Percentiles rank a stretch among this genome's conserved stretches.
These are phyloP conservation scores for Boletus pseudo-olivaceus DNA, from an alignment of 768 basidiomycete genomes.

Conservation along the genomic window DNA sequence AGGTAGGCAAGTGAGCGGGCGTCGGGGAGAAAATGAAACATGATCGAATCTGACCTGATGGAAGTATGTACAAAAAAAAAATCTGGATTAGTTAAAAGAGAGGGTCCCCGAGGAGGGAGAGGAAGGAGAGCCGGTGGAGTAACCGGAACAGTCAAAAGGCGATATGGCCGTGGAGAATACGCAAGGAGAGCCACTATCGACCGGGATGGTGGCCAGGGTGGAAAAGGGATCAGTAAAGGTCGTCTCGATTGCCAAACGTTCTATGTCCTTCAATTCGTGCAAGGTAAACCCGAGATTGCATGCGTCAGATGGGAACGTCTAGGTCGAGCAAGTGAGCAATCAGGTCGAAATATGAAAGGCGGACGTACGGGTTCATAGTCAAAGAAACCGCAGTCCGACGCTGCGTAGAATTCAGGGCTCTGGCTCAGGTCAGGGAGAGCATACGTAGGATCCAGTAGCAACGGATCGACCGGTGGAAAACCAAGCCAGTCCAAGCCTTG, in stretches of 20 bases:
- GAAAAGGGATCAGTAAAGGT: conserved; percentile 27
- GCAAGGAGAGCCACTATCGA: background rate
- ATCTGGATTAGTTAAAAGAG: background rate
- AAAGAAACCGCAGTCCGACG: conserved; percentile 1
- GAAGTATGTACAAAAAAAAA: background rate
- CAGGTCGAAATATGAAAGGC: background rate
- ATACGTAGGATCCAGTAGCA: background rate
- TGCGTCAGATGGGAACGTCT: background rate
- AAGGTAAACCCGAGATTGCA: conserved; percentile 1
- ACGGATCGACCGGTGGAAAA: conserved; percentile 6
- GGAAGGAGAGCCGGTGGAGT: conserved; percentile 11
- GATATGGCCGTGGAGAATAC: conserved; percentile 9
- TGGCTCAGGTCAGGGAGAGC: conserved; percentile 4
- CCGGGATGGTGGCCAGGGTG: background rate
- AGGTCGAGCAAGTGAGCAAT: background rate
- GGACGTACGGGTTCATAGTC: conserved; percentile 16
- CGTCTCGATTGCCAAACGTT: conserved; percentile 14
- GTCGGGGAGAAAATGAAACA: background rate
- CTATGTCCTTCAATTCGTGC: conserved; percentile 16
- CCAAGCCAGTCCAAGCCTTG: conserved; percentile 13
- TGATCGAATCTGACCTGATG: background rate
- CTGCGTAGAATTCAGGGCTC: background rate
- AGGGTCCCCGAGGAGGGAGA: conserved; percentile 10
- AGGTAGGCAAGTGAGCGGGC: background rate
- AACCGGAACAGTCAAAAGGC: conserved; percentile 17